Base-by-base conservation (phyloP, 805 yeast species). In the Metschnikowia reukaufii region DNA sequence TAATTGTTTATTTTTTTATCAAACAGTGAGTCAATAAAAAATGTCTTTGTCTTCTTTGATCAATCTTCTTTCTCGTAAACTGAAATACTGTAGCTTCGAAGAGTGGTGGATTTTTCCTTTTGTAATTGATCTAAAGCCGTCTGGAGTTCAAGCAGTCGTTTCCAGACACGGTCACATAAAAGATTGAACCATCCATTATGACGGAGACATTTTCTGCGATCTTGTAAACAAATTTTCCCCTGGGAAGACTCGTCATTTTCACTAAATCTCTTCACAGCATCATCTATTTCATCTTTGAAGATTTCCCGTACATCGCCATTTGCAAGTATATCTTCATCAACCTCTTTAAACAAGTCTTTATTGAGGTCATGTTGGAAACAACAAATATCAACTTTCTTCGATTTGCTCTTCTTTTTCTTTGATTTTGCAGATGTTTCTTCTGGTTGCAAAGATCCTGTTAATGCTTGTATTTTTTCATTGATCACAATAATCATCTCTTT, bases 161-260 rank as follows among this genome's bases (percentile, higher is more conserved):
- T 67, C 44, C 59, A 48, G 13, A 67, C 41, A 40, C 66, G 68
- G 50, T 73, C 77, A 21, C 58, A 56, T 6, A 64, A 47, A 36
- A 73, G 60, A 44, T 63, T 66, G 60, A 66, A 65, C 82, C 83
- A 78, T 1, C 79, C 77, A 39, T 65, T 69, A 52, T 83, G 89
- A 39, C 77, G 74, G 3, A 59, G 58, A 59, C 89, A 83, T 53
- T 79, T 82, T 44, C 75, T 70, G 49, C 76, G 76, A 40, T 83
- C 87, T 8, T 67, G 60, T 6, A 81, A 57, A 55, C 88, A 83
- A 1, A 78, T 41, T 15, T 30, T 43, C n/a, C 34, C 36, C 21
- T 15, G 5, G 16, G 17, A 15, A 4, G 29, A 29, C 6, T 19
- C 29, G 18, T 35, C 5, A 4, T 54, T 58, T 12, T 48, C 58